Percentiles rank a stretch among this genome's conserved stretches.
Evolutionary conservation across 2,329 filamentous ascomycete species (phyloP).

Genomic region (Trichophyton schoenleinii): DNA sequence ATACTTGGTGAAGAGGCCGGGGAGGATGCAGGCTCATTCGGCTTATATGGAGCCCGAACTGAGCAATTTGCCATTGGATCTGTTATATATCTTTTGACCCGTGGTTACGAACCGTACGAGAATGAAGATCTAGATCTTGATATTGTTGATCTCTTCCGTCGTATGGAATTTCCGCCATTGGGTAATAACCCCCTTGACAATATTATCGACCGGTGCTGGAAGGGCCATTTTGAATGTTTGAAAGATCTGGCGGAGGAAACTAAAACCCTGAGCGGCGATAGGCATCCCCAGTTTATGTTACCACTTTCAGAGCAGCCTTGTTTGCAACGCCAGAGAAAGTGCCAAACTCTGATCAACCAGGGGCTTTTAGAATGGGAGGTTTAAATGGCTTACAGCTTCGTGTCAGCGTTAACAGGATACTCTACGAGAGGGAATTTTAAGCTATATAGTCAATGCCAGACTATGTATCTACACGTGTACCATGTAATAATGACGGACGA

Average conservation of each 20-base stretch:
- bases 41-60: conserved; percentile 7
- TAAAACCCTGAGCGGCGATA: neutral
- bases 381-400: neutral
- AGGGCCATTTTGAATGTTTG: neutral
- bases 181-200: neutral
- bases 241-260: neutral
- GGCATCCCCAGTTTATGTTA: neutral
- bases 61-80: conserved; percentile 12
- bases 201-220: neutral
- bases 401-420: neutral
- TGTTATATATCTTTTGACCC: conserved; percentile 5
- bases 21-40: conserved; percentile 7
- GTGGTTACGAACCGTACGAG: neutral
- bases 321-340: neutral
- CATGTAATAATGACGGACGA: too few species aligned
- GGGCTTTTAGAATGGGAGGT: neutral
- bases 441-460: too few species aligned
- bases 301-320: neutral
- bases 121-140: neutral
- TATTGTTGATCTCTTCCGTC: neutral
- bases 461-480: too few species aligned
- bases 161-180: neutral
- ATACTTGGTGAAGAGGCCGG: conserved; percentile 7
- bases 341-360: neutral
- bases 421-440: too few species aligned